Conservation (phyloP, 2,329 filamentous ascomycete genomes). For the Trichoderma breve region DNA sequence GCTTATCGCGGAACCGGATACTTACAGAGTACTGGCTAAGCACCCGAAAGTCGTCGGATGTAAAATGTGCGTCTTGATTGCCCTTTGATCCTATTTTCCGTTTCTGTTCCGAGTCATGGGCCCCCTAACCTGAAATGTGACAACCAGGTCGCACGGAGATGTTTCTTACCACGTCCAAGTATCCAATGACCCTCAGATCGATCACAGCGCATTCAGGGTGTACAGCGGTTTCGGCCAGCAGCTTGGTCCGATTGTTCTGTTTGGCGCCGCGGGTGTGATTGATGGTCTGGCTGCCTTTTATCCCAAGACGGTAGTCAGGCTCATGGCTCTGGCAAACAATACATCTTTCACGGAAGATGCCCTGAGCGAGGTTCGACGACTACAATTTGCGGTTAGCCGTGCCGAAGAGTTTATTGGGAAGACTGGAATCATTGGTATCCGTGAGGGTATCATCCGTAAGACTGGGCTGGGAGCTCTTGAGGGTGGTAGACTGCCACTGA, state of each 20-base stretch:
- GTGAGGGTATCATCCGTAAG: constrained; percentile 60
- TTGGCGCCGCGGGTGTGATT: constrained; percentile 60
- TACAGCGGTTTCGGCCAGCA: constrained; percentile 67
- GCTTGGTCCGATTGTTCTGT: constrained; percentile 56
- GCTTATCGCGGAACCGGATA: constrained; percentile 56
- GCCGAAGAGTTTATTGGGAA: constrained; percentile 61
- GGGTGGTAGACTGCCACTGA: constrained; percentile 58
- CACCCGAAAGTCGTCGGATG: constrained; percentile 68
- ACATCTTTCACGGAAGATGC: background rate
- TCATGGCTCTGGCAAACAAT: constrained; percentile 47
- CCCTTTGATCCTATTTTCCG: background rate
- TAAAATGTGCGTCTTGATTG: constrained; percentile 47
- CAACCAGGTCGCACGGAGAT: constrained; percentile 55
- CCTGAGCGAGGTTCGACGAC: constrained; percentile 32
- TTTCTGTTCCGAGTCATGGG: background rate
- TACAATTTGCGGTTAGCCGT: constrained; percentile 61
- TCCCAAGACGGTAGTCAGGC: constrained; percentile 55
- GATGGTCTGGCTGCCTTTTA: constrained; percentile 63
- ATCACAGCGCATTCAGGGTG: constrained; percentile 56
- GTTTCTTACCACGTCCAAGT: constrained; percentile 63
- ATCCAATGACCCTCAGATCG: constrained; percentile 57
- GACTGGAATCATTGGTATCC: constrained; percentile 63
- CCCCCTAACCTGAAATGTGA: background rate
- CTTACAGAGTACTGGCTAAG: constrained; percentile 54
- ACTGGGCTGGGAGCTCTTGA: constrained; percentile 58